Evolutionary conservation across 805 yeast genomes (phyloP), one percentile per base, ranked within the genome.

Genomic region (Ogataea methanolica): DNA sequence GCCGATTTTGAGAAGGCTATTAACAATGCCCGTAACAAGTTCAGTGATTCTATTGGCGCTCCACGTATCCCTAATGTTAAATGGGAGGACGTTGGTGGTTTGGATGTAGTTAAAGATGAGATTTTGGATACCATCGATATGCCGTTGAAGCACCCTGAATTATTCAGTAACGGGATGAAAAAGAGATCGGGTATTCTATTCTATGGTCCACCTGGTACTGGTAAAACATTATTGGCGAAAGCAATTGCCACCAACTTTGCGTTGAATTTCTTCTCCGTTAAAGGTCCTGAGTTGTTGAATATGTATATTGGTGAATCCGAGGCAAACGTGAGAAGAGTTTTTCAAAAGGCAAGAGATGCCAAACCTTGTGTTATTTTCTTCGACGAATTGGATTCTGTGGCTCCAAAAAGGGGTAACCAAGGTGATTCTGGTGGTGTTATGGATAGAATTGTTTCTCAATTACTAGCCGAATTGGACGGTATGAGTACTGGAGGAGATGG

Each of bases 251-350:
- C 97, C 0, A 88, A 91, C 56, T 94, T 92, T 66, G 86, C 97
- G 4, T 73, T 94, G 52, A 94, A 94, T 65, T 94, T 94, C 66
- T 91, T 94, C 67, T 87, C 96, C 56, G 97, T 94, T 15, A 94
- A 94, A 65, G 99, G 99, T 22, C 99, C 99, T 0, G 99, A 94
- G 66, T 74, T 94, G 49, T 74, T 94, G 57, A 94, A 94, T 65
- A 94, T 92, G 98, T 94, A 94, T 65, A 92, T 94, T 67, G 99
- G 99, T 65, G 99, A 94, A 67, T 88, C 96, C 2, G 99, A 94
- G 67, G 97, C 98, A 15, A 94, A 94, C 66, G 98, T 94, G 16
- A 80, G 99, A 49, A 77, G 88, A 44, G 97, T 94, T 1, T 94
- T 94, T 66, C 96, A 92, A 66, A 82, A 78, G 55, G 98, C 98